Conservation (phyloP, 2,329 filamentous ascomycete genomes). For the Arthrobotrys megalospora region DNA sequence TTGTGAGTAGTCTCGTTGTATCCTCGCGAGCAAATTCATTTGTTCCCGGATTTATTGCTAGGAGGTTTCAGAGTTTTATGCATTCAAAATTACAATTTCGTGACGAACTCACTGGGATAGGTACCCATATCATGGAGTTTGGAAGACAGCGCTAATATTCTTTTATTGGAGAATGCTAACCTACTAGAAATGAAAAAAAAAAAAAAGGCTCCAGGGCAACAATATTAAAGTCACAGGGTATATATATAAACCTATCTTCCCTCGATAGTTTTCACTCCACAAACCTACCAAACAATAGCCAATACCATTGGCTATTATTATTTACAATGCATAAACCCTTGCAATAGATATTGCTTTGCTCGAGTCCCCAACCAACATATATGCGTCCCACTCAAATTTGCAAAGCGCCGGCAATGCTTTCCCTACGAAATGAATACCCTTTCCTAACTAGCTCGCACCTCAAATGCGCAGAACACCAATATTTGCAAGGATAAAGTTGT, state of each 20-base stretch:
- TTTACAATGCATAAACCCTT: too few species aligned
- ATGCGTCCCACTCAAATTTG: neutral
- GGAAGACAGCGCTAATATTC: neutral
- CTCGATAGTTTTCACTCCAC: neutral
- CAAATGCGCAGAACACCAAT: constrained; percentile 62
- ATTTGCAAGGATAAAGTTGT: constrained; percentile 67
- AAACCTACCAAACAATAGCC: neutral
- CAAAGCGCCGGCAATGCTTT: neutral
- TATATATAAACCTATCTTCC: neutral
- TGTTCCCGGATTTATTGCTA: too few species aligned
- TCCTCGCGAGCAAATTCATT: too few species aligned
- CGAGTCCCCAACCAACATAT: constrained; percentile 1
- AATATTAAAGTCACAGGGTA: constrained; percentile 12
- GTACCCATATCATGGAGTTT: too few species aligned
- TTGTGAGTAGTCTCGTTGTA: too few species aligned
- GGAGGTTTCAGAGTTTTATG: too few species aligned
- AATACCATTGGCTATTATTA: constrained; percentile 7
- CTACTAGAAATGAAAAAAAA: neutral
- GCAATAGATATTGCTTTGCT: neutral
- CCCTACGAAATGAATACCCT: too few species aligned
- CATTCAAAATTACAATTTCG: too few species aligned
- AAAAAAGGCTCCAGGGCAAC: neutral
- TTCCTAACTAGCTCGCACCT: neutral
- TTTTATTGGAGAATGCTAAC: neutral
- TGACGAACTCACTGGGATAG: too few species aligned